Percentiles rank a stretch among this genome's conserved stretches.
Evolutionary conservation across 75 land plant species (phyloP).

Genomic region (Sequoiadendron giganteum): DNA sequence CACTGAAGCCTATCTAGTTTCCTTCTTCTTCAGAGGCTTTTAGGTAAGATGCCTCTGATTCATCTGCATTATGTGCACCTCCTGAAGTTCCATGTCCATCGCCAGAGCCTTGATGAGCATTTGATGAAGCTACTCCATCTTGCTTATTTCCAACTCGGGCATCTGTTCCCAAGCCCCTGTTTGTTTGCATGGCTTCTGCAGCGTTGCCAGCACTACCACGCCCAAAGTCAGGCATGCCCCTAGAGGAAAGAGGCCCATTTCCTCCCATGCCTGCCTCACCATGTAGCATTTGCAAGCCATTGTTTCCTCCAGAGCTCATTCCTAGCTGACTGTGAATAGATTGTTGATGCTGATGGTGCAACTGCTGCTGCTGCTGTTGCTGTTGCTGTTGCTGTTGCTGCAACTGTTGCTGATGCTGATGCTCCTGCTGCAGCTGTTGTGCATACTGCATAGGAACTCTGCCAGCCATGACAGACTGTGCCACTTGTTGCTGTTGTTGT

Average conservation of each 20-base stretch:
- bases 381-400: conserved; percentile 3
- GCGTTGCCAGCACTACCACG: conserved; percentile 13
- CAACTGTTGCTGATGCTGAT: background rate
- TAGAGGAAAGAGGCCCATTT: conserved; percentile 10
- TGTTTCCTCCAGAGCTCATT: conserved; percentile 19
- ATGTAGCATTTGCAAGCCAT: conserved; percentile 21
- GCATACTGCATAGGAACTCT: conserved; percentile 13
- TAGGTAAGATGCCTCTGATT: conserved; percentile 11
- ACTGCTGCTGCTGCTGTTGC: conserved; percentile 19
- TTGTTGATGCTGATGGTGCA: conserved; percentile 29
- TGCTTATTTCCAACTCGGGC: conserved; percentile 12
- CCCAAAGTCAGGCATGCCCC: conserved; percentile 25
- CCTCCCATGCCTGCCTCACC: conserved; percentile 17
- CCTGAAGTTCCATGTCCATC: conserved; percentile 12
- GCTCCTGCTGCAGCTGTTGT: background rate
- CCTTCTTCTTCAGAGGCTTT: conserved; percentile 10
- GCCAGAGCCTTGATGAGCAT: conserved; percentile 9
- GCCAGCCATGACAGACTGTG: conserved; percentile 16
- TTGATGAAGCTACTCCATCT: conserved; percentile 5
- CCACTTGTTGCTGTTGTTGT: conserved; percentile 25
- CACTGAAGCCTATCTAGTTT: background rate
- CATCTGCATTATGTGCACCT: conserved; percentile 10
- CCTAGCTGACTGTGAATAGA: conserved; percentile 20
- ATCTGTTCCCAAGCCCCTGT: conserved; percentile 19
- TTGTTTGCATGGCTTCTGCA: conserved; percentile 20